A percentile compares a stretch with the other conserved stretches of the same genome.
These are phyloP conservation scores for Paramecium sexaurelia DNA, from an alignment of 73 alveolate species.

Conservation along the genomic window DNA sequence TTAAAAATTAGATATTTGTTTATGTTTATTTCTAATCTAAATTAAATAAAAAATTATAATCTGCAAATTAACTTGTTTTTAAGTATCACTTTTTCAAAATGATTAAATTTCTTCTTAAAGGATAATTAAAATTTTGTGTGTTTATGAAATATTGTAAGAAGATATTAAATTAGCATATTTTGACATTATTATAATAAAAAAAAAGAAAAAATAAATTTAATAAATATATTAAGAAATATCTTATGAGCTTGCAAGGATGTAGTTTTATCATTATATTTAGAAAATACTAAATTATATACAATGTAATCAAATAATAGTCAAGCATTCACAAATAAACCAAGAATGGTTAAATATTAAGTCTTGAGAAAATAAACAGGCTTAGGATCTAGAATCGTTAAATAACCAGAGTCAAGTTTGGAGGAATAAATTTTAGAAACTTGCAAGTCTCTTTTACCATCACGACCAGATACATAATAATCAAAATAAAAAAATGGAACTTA, in stretches of 20 bases:
- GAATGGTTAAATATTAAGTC: constrained; percentile 23
- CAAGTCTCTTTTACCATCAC: not conserved
- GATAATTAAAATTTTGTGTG: too few relatives aligned
- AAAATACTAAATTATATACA: not conserved
- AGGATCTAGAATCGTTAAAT: constrained; percentile 36
- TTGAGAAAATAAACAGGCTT: constrained; percentile 10
- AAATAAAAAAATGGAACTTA: constrained; percentile 19
- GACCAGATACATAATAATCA: constrained; percentile 46
- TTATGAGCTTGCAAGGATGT: constrained; percentile 11
- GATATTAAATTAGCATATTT: not conserved
- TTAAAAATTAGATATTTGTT: too few relatives aligned
- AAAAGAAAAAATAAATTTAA: not conserved
- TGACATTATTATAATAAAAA: not conserved
- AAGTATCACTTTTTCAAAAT: too few relatives aligned
- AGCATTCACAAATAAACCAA: not conserved
- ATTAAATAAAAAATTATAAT: too few relatives aligned
- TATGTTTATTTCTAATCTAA: too few relatives aligned
- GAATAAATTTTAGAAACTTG: constrained; percentile 27
- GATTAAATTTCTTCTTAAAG: too few relatives aligned
- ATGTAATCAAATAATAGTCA: not conserved
- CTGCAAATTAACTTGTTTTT: too few relatives aligned
- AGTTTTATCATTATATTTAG: not conserved
- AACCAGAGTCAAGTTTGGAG: not conserved
- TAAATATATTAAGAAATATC: not conserved
- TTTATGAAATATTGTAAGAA: not conserved